Evolutionary conservation across 1,139 yeast species (phyloP), one percentile per base, ranked within the genome.

Genomic region (Entelexis paramagnoliae): DNA sequence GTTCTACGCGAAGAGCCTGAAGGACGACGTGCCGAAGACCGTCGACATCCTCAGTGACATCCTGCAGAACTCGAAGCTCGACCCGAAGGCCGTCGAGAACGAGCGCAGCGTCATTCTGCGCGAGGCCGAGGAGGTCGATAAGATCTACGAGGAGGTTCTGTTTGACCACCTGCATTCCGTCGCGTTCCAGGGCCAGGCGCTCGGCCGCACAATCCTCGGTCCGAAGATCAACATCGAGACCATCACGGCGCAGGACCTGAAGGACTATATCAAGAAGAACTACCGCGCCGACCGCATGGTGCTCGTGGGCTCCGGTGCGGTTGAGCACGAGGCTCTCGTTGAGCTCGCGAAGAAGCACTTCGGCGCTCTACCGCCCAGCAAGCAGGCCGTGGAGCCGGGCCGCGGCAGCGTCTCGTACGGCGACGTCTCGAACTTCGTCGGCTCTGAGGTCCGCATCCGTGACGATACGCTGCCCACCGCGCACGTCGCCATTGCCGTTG

Each of bases 251-350:
- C 71, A 75, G 14, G 96, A 93, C 65, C 75, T 91, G 65, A 79
- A 77, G 54, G 75, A 80, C 59, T 91, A 89, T 68, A 91, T 91
- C 63, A 72, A 77, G 48, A 79, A 84, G 50, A 91, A 91, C 72
- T 91, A 91, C 70, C 85, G 84, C 64, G 96, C 97, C 38, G 97
- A 93, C 68, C 76, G 98, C 63, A 91, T 91, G 98, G 98, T 93
- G 2, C 74, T 93, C 24, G 95, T 89, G 43, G 97, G 96, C 34
- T 87, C 95, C 1, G 99, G 99, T 29, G 83, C 93, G 52, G 91
- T 91, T 20, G 79, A 87, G 62, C 99, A 91, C 68, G 83, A 83
- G 14, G 80, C 81, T 57, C 77, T 91, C 55, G 96, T 89, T 19
- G 66, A 74, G 57, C 74, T 81, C 55, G 97, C 96, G 3, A 75